Base-by-base conservation (phyloP, 805 yeast species). In the Metschnikowia colocasiae region DNA sequence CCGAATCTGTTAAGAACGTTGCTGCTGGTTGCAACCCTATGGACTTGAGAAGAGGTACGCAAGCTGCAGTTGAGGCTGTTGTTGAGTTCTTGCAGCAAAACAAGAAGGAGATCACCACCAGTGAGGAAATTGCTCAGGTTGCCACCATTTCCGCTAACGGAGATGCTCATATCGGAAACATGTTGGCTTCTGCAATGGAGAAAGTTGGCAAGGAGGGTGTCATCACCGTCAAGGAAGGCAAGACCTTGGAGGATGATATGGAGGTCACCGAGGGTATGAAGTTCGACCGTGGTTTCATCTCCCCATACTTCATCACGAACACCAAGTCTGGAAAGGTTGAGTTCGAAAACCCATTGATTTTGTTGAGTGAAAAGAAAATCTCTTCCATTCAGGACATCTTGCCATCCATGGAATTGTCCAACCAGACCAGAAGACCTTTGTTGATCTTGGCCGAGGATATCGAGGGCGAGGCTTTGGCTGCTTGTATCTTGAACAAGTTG, bases 1-100 rank as follows among this genome's bases (percentile, higher is more conserved):
- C 96, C 51, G 97, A 94, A 73, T 81, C 95, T 26, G 95, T 92
- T 52, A 90, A 89, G 79, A 89, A 89, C 63, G 99, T 94, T 38
- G 97, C 98, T 52, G 97, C 98, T 48, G 99, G 99, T 52, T 91
- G 97, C 73, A 94, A 92, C 77, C 98, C 99, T 60, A 91, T 90
- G 94, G 98, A 92, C 63, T 79, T 92, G 65, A 87, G 98, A 80
- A 83, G 94, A 67, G 99, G 99, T 61, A 82, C 96, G 40, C 97
- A 91, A 76, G 85, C 96, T 51, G 99, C 97, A 35, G 98, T 91
- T 43, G 92, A 88, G 67, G 90, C 91, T 36, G 96, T 91, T 43
- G 91, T 92, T 55, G 80, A 83, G 52, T 92, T 79, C 71, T 79
- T 92, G 62, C 88, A 87, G 62, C 66, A 79, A 56, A 83, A 92